Evolutionary conservation across 768 basidiomycete species (phyloP), one percentile per base, ranked within the genome.

Genomic region (Suillus lakei): DNA sequence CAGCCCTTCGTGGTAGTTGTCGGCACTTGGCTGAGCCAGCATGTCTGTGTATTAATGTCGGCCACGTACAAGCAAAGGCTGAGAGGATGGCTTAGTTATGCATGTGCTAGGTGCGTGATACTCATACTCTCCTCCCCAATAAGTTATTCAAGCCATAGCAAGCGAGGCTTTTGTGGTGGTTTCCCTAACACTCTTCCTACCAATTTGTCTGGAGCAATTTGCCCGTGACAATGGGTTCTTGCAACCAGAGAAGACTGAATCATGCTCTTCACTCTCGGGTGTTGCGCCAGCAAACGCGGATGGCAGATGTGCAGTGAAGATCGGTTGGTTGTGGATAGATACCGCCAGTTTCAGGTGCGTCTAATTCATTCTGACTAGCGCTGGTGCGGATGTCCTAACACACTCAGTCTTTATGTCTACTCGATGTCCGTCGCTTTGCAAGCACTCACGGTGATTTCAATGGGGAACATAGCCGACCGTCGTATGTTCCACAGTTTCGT

Each of bases 361-460:
- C 43, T 34, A 28, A 9, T 48, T 36, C 18, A 12, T 58, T 23
- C 18, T 48, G 15, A 26, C 50, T 28, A 38, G 26, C 38, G 16
- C 18, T 46, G 8, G 62, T 51, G 44, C 44, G 44, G 12, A 10
- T 21, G 16, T 38, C 44, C 58, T 66, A 4, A 68, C 56, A 39
- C 15, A 0, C 8, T 3, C 71, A 96, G 95, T 70, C 81, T 99
- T 41, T 96, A 97, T 73, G 85, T 91, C 36, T 92, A 95, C 76
- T 98, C 96, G 0, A 81, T 89, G 16, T 94, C 93, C 0, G 96
- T 98, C 1, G 91, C 91, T 0, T 77, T 97, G 0, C 96, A 98
- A 74, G 96, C 96, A 0, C 71, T 98, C n/a, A 93, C 91, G 0
- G 95, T 99, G 44, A 95, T 99, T 63, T 96, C 96, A 6, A 92